Evolutionary conservation across 1,284 basidiomycete species (phyloP), one percentile per base, ranked within the genome.

Genomic region (Cutaneotrichosporon cutaneum): DNA sequence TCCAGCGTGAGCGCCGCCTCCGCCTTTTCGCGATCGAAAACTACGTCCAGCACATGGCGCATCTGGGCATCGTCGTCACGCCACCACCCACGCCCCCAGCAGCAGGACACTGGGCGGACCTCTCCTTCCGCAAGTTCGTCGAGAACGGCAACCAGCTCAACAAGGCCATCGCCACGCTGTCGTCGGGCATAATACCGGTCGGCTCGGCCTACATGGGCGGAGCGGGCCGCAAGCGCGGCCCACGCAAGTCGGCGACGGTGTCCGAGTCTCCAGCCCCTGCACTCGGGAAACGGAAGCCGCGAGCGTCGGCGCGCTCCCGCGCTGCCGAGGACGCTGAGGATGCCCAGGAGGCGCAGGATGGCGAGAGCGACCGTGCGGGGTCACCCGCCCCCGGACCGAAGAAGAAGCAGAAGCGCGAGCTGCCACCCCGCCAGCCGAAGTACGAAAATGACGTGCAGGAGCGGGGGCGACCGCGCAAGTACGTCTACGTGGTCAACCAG

Each of bases 391-490:
- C 39, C 39, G 26, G 16, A 11, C 33, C 13, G 14, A 54, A 39
- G 33, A 39, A 39, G 16, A 33, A 26, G 11, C n/a, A 36, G 21
- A 26, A 54, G 22, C n/a, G 11, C 26, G 56, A 57, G 11, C 33
- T 6, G 16, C 30, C 21, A 10, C 21, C 44, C 30, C 16, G 27
- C 27, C 27, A 26, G 21, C 42, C 26, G 33, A 61, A 61, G 56
- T 75, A 75, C 58, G 50, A 63, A 21, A 67, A 66, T 52, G 61
- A 64, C 24, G 58, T 64, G 1, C 75, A 77, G 60, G 61, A 67
- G 22, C 68, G 72, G n/a, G 76, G 76, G 39, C 67, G 76, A 22
- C 76, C 75, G 0, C 56, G 76, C 26, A 76, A 76, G 57, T 76
- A 75, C 60, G 59, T 77, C 39, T 69, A 72, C 30, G 70, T 76